Base-by-base conservation (phyloP, 352 stramenopile genomes). In the Globisporangium parvum region DNA sequence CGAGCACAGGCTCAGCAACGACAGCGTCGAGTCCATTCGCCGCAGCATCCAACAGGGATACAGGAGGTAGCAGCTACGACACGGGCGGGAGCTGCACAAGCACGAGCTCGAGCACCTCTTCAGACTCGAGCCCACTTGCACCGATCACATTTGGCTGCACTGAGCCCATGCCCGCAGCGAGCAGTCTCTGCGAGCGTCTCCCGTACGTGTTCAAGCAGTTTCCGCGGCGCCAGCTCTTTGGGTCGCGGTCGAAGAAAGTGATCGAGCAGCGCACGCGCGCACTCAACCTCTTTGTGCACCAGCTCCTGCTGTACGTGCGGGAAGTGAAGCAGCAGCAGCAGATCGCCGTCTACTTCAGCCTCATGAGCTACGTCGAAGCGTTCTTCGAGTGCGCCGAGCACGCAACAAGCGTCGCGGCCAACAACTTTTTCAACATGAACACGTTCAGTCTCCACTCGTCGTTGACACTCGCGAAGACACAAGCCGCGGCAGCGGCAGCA, bases 321-420 rank as follows among this genome's bases (percentile, higher is more conserved):
- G 76, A 85, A 23, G 66, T 87, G 55, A 75, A 72, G 37, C 73
- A 76, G 48, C 73, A 78, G 44, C 67, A 78, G 50, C 63, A 87
- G 44, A 87, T 88, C 56, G 72, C 80, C 18, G 67, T 87, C 64
- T 86, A 80, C 60, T 91, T 88, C 57, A 84, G 78, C 48, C 69
- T 88, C 64, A 84, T 74, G 74, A 84, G 67, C 3, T 71, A 80
- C 35, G 71, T 91, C 40, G 80, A 91, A 46, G 51, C 57, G 10
- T 91, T 91, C 57, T 68, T 91, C 15, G 76, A 85, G 47, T 80
- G 66, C 51, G 55, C 52, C 48, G 61, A 60, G 26, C 72, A 88
- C 57, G 57, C 48, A 21, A 58, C 47, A 2, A 46, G 9, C 37
- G 45, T 21, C n/a, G 17, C 10, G 23, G 17, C 23, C 17, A 31